Evolutionary conservation across 306 rosid genomes (phyloP).

Genomic region (Casuarina equisetifolia): DNA sequence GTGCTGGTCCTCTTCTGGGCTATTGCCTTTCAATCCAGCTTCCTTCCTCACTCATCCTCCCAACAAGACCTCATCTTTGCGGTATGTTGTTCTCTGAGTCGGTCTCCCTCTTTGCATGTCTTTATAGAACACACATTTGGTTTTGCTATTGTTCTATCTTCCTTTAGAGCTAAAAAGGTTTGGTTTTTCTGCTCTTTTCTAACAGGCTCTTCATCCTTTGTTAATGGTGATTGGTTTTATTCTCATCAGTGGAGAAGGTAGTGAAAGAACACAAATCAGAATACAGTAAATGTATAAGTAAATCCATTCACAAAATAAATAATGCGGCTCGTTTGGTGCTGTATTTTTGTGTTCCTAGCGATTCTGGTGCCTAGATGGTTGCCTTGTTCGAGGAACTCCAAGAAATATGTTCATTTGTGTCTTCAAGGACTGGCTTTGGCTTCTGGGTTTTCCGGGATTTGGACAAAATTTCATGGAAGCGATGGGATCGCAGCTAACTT

Average conservation of each 20-base stretch:
- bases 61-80: constrained; percentile 51
- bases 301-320: not conserved
- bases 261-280: constrained; percentile 12
- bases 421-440: constrained; percentile 87
- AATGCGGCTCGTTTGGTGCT: constrained; percentile 15
- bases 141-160: not conserved
- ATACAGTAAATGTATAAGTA: not conserved
- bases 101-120: constrained; percentile 4
- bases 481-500: constrained; percentile 78
- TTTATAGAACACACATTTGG: not conserved
- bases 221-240: constrained; percentile 89
- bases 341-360: constrained; percentile 40
- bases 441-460: constrained; percentile 77
- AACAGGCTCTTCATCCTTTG: constrained; percentile 86
- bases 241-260: constrained; percentile 90
- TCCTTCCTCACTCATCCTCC: constrained; percentile 50
- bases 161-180: not conserved
- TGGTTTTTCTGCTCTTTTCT: constrained; percentile 8
- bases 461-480: constrained; percentile 72
- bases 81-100: constrained; percentile 30
- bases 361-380: constrained; percentile 83
- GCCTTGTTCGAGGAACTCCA: constrained; percentile 68
- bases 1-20: constrained; percentile 68
- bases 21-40: constrained; percentile 65
- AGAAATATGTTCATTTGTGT: constrained; percentile 78